These are phyloP conservation scores for Ophiostoma sp. DNA, from an alignment of 2,329 filamentous ascomycete genomes.

Conservation along the genomic window DNA sequence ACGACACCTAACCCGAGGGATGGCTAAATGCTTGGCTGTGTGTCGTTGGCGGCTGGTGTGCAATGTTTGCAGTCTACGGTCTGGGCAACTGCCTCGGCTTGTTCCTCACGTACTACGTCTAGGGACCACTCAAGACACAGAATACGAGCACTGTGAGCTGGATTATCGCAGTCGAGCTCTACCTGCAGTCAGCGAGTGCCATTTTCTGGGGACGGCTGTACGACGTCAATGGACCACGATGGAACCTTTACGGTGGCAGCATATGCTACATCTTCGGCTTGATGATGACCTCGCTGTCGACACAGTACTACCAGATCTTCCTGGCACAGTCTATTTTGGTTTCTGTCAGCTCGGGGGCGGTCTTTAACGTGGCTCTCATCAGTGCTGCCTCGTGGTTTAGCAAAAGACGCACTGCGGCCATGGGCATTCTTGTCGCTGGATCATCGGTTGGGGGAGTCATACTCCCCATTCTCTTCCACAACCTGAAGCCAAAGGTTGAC, in stretches of 20 bases:
- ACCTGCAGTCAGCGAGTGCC: constrained; percentile 8
- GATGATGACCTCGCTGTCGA: not conserved
- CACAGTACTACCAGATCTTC: not conserved
- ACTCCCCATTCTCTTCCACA: no score
- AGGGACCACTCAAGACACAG: not conserved
- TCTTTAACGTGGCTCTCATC: not conserved
- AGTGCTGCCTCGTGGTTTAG: no score
- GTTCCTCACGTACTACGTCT: constrained; percentile 1
- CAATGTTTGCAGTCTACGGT: constrained; percentile 9
- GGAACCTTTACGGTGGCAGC: not conserved
- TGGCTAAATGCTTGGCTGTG: not conserved
- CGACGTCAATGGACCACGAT: not conserved
- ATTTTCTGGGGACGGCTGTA: not conserved
- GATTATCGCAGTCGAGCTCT: constrained; percentile 1
- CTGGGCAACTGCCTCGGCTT: constrained; percentile 6
- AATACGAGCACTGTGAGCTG: not conserved
- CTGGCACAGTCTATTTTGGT: constrained; percentile 3
- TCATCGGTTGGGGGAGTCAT: no score
- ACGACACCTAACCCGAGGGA: constrained; percentile 6
- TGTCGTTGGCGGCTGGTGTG: constrained; percentile 8
- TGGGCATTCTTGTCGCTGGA: no score
- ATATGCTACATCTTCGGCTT: not conserved
- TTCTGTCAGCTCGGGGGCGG: not conserved
- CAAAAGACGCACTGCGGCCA: no score
- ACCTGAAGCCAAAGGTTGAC: no score